Conservation (phyloP, 176 grass and related monocot species). For the Aegilops longissima region DNA sequence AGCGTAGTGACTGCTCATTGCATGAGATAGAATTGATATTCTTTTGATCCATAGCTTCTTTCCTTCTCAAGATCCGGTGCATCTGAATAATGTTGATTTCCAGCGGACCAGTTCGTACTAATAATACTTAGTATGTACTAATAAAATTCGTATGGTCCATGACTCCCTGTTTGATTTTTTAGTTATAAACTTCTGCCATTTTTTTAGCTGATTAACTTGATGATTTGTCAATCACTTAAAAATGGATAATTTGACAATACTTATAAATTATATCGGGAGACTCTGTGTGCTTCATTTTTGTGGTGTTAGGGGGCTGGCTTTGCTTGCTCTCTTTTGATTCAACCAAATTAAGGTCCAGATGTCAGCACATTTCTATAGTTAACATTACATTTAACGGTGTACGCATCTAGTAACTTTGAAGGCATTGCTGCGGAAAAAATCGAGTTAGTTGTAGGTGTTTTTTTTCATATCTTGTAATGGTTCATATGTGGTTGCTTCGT, state of each 20-base stretch:
- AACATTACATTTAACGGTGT: neutral
- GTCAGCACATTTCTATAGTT: neutral
- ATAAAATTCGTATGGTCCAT: neutral
- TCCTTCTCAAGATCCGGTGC: neutral
- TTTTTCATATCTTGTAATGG: too few species aligned
- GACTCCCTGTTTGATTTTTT: neutral
- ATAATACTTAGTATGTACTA: neutral
- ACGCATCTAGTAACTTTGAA: conserved; percentile 14
- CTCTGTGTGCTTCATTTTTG: neutral
- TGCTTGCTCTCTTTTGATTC: neutral
- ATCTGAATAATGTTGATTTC: conserved; percentile 10
- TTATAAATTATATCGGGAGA: neutral
- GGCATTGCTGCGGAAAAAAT: too few species aligned
- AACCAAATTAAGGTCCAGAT: conserved; percentile 6
- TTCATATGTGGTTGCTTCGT: too few species aligned
- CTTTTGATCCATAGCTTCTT: neutral
- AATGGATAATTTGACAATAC: neutral
- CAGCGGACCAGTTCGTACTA: neutral
- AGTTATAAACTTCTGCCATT: neutral
- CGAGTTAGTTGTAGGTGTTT: too few species aligned
- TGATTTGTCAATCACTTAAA: neutral
- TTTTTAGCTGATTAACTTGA: neutral
- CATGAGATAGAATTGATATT: neutral
- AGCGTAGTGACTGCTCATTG: neutral
- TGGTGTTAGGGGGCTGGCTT: neutral